Percentiles rank a stretch among this genome's conserved stretches.
These are phyloP conservation scores for Geum urbanum DNA, from an alignment of 306 rosid genomes.

Conservation along the genomic window DNA sequence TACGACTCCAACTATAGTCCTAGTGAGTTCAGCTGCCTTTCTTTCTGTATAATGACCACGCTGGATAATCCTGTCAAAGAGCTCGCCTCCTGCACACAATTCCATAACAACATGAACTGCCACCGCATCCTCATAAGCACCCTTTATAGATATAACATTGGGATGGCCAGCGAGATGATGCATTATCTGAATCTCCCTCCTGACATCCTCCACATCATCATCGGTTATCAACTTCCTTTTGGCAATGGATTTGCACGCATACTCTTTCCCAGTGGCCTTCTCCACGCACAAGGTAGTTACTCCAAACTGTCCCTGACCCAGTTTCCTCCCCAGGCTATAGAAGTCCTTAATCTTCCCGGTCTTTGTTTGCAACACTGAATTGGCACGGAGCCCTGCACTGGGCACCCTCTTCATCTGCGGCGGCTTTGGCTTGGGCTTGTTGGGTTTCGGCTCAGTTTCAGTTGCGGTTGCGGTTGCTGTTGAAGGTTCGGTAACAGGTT, in stretches of 20 bases:
- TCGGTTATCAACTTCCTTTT: slow-evolving; percentile 79
- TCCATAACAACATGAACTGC: slow-evolving; percentile 99
- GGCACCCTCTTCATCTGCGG: slow-evolving; percentile 70
- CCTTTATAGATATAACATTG: slow-evolving; percentile 90
- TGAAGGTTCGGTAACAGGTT: not conserved
- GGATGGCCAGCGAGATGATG: slow-evolving; percentile 91
- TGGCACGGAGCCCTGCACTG: slow-evolving; percentile 86
- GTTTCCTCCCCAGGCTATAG: slow-evolving; percentile 65
- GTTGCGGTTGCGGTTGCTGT: too few relatives aligned
- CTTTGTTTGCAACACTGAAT: slow-evolving; percentile 63
- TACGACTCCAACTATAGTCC: slow-evolving; percentile 93
- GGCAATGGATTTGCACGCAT: slow-evolving; percentile 91
- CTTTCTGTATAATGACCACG: slow-evolving; percentile 92
- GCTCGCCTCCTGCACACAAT: slow-evolving; percentile 95
- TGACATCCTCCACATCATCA: slow-evolving; percentile 96
- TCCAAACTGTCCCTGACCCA: slow-evolving; percentile 97
- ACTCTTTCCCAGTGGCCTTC: slow-evolving; percentile 69
- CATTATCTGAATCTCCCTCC: slow-evolving; percentile 99
- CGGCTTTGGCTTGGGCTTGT: slow-evolving; percentile 37
- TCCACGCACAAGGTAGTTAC: slow-evolving; percentile 73
- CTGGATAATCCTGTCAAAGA: slow-evolving; percentile 88
- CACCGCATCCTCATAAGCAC: slow-evolving; percentile 85
- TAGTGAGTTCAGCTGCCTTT: slow-evolving; percentile 86
- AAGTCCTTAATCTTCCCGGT: slow-evolving; percentile 73
- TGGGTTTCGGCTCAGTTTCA: slow-evolving; percentile 33